phyloP scores from a whole-genome alignment of 1,284 basidiomycete genomes.

The Malassezia pachydermatis region DNA sequence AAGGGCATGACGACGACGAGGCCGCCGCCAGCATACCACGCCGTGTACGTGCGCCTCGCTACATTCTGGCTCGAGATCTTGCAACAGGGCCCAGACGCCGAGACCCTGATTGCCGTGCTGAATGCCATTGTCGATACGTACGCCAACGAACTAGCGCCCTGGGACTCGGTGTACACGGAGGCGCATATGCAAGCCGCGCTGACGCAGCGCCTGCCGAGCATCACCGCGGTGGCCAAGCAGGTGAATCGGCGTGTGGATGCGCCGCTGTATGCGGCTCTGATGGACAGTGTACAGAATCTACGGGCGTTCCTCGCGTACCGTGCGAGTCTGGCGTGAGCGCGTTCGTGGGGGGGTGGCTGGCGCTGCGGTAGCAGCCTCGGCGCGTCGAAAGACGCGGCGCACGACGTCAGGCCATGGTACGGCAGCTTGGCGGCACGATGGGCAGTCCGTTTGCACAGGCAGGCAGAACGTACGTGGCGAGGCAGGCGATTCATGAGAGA shows the following conservation, averaged over 20 bases:
- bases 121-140: constrained; percentile 89
- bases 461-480: constrained; percentile 10
- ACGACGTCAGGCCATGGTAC: constrained; percentile 13
- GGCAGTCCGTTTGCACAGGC: constrained; percentile 5
- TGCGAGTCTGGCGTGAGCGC: constrained; percentile 48
- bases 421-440: neutral
- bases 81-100: constrained; percentile 50
- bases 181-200: constrained; percentile 56
- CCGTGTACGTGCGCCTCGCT: constrained; percentile 8
- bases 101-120: constrained; percentile 66
- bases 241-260: constrained; percentile 4
- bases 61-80: constrained; percentile 4
- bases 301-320: constrained; percentile 16
- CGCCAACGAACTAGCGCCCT: constrained; percentile 73
- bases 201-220: constrained; percentile 54
- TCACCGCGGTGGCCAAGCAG: constrained; percentile 51
- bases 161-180: constrained; percentile 67
- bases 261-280: constrained; percentile 3
- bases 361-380: constrained; percentile 1
- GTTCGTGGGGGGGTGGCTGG: constrained; percentile 46
- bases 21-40: constrained; percentile 3
- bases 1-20: neutral
- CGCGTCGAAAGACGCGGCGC: constrained; percentile 12
- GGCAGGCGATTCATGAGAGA: neutral
- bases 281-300: constrained; percentile 39